A percentile compares a stretch with the other conserved stretches of the same genome.
Evolutionary conservation across 306 rosid species (phyloP).

Genomic region (Quercus berberidifolia): DNA sequence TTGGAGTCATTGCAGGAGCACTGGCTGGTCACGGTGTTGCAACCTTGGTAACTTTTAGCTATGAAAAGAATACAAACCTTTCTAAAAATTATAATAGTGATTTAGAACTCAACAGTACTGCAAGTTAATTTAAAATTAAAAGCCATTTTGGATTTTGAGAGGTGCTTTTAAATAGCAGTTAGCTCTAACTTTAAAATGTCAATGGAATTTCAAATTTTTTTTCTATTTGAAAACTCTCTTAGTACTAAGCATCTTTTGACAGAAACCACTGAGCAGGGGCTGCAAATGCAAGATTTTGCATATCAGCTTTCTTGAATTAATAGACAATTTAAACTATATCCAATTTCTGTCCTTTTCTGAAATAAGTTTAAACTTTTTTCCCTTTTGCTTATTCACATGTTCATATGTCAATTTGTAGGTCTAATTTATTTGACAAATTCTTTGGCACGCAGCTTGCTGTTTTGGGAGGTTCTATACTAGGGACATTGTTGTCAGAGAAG

Average conservation of each 20-base stretch:
- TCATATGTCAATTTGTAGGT: constrained; percentile 1
- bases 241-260: neutral
- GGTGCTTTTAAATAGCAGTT: neutral
- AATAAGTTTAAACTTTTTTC: neutral
- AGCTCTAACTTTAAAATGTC: neutral
- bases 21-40: constrained; percentile 93
- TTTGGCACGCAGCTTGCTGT: constrained; percentile 74
- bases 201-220: neutral
- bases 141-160: constrained; percentile 8
- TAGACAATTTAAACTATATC: neutral
- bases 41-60: constrained; percentile 62
- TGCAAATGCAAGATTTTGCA: neutral
- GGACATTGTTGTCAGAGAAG: constrained; percentile 93
- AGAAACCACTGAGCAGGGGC: neutral
- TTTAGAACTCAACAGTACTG: neutral
- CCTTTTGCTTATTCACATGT: constrained; percentile 19
- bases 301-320: neutral
- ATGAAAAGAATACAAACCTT: neutral
- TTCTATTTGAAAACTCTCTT: neutral
- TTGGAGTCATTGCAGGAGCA: constrained; percentile 95
- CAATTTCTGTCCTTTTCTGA: constrained; percentile 6
- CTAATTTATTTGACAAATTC: neutral
- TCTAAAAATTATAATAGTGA: neutral
- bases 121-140: neutral
- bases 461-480: constrained; percentile 87